A percentile compares a stretch with the other conserved stretches of the same genome.
Evolutionary conservation across 306 rosid species (phyloP).

Genomic region (Urtica urens): DNA sequence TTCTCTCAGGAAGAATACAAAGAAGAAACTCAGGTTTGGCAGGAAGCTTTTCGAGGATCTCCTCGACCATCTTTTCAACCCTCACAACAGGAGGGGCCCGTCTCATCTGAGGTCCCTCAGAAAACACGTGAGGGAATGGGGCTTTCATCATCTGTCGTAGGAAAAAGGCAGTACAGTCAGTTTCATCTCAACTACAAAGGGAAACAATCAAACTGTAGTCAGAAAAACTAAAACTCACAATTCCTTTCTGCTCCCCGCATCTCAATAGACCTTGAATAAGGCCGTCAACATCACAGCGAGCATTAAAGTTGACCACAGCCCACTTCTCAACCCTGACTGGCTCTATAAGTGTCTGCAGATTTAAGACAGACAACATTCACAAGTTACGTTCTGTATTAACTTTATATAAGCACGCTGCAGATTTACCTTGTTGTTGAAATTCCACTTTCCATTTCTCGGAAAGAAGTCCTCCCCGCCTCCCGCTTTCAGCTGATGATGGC

Average conservation of each 20-base stretch:
- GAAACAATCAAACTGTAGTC: too few relatives aligned
- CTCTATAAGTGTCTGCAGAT: slow-evolving; percentile 45
- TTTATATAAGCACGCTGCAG: not conserved
- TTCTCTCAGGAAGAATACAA: slow-evolving; percentile 82
- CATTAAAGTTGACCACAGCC: slow-evolving; percentile 83
- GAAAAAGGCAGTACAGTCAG: not conserved
- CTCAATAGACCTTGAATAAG: slow-evolving; percentile 56
- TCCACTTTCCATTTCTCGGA: slow-evolving; percentile 90
- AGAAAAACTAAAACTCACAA: slow-evolving; percentile 37
- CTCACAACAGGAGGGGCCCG: slow-evolving; percentile 72
- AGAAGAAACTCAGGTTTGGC: slow-evolving; percentile 64
- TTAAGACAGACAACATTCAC: too few relatives aligned
- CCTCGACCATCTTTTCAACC: slow-evolving; percentile 78
- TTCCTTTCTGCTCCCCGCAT: slow-evolving; percentile 65
- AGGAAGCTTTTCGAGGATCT: slow-evolving; percentile 49
- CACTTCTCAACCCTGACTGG: slow-evolving; percentile 52
- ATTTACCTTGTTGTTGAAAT: slow-evolving; percentile 71
- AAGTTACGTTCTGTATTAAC: not conserved
- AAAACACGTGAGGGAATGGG: slow-evolving; percentile 43
- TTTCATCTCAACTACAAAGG: not conserved
- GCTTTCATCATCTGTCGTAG: slow-evolving; percentile 33
- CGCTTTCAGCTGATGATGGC: slow-evolving; percentile 44
- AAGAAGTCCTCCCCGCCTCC: slow-evolving; percentile 77
- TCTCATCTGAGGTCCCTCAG: slow-evolving; percentile 46
- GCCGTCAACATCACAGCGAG: slow-evolving; percentile 53